These are phyloP conservation scores for Boechera divaricarpa DNA, from an alignment of 345 rosid species.

Conservation along the genomic window DNA sequence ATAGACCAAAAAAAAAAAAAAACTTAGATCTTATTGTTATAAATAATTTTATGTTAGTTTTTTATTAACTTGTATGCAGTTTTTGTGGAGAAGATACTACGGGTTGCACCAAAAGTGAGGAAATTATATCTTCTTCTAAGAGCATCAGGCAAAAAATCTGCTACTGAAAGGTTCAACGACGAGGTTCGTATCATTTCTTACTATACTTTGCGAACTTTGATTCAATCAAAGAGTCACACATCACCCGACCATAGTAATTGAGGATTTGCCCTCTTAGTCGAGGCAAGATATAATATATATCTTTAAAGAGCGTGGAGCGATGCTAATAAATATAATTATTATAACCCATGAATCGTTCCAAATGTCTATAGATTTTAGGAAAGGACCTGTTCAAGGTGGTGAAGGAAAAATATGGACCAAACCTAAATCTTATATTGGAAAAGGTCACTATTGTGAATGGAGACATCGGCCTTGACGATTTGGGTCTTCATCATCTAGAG, in stretches of 20 bases:
- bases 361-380: conserved; percentile 24
- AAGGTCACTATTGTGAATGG: conserved; percentile 37
- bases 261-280: background rate
- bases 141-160: conserved; percentile 66
- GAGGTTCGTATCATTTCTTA: conserved; percentile 54
- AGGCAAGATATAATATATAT: background rate
- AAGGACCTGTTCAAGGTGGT: conserved; percentile 38
- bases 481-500: conserved; percentile 36
- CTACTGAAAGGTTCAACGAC: conserved; percentile 60
- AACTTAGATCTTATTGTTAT: no score
- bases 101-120: conserved; percentile 84
- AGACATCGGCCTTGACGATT: conserved; percentile 31
- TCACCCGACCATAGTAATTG: background rate
- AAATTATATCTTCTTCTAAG: conserved; percentile 78
- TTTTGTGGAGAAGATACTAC: conserved; percentile 75
- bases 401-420: conserved; percentile 40
- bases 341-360: background rate
- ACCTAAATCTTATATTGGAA: conserved; percentile 22
- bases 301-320: background rate
- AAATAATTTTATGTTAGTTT: background rate
- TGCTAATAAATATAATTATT: background rate
- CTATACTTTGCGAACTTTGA: background rate
- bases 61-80: conserved; percentile 48
- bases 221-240: background rate
- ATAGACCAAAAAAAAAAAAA: no score